Percentiles rank a stretch among this genome's conserved stretches.
Conservation (phyloP, 179 eudicot genomes). For the Drosera spatulata region DNA sequence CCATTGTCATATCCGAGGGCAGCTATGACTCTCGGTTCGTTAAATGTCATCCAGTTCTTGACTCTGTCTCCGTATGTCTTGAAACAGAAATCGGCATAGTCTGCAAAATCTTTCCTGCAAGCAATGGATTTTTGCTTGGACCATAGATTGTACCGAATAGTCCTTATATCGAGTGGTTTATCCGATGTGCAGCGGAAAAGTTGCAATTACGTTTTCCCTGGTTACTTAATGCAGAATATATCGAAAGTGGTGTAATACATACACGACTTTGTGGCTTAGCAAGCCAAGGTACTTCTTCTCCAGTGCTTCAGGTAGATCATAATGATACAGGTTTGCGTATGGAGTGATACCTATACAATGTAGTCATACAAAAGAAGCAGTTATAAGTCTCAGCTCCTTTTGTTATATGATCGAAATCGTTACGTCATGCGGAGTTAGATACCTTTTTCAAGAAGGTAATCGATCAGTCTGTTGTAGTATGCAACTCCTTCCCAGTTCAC, state of each 20-base stretch:
- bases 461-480: conserved; percentile 69
- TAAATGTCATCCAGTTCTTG: conserved; percentile 17
- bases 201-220: neutral
- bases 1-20: conserved; percentile 81
- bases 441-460: conserved; percentile 71
- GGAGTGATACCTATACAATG: conserved; percentile 64
- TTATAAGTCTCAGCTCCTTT: too few relatives aligned
- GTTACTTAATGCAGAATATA: neutral
- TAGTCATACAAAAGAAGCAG: neutral
- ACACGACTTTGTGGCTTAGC: conserved; percentile 11
- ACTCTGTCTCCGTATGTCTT: conserved; percentile 19
- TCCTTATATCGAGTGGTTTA: too few relatives aligned
- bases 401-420: neutral
- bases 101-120: conserved; percentile 16
- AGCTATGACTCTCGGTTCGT: conserved; percentile 53
- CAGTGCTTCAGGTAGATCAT: conserved; percentile 14
- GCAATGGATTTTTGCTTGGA: neutral
- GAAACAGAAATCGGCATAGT: conserved; percentile 20
- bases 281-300: conserved; percentile 13
- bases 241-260: neutral
- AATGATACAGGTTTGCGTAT: conserved; percentile 78
- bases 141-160: too few relatives aligned
- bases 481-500: conserved; percentile 79
- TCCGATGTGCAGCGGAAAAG: neutral
- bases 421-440: neutral